Conservation (phyloP, 2,329 filamentous ascomycete species). For the Sporothrix protearum region DNA sequence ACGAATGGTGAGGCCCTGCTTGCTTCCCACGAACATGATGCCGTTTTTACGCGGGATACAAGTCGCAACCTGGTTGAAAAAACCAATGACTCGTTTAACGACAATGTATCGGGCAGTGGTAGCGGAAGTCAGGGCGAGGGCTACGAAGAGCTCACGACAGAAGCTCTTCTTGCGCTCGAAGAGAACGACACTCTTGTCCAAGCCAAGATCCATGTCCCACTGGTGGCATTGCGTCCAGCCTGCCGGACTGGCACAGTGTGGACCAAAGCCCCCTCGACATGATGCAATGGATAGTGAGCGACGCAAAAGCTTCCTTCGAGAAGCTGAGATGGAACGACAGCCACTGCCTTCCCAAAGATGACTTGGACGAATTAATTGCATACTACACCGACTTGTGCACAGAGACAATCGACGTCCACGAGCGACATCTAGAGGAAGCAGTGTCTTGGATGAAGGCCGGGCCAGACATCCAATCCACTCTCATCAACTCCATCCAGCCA, state of each 20-base stretch:
- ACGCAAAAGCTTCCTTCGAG: background rate
- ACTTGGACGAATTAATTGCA: background rate
- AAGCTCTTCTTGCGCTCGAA: background rate
- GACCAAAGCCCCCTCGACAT: background rate
- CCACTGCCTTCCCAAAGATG: background rate
- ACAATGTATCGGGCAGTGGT: background rate
- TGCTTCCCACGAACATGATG: too few species aligned
- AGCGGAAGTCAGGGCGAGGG: background rate
- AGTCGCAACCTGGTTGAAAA: background rate
- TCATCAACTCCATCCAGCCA: background rate
- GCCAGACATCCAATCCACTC: background rate
- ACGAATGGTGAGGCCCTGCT: background rate
- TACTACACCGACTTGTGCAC: background rate
- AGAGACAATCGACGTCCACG: background rate
- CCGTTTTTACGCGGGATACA: background rate
- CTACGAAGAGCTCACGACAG: background rate
- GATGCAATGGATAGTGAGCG: slow-evolving; percentile 15
- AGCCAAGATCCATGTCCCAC: slow-evolving; percentile 20
- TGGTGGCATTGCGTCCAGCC: background rate
- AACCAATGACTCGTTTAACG: too few species aligned
- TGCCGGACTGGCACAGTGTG: background rate
- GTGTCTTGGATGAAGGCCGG: background rate
- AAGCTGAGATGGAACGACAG: background rate
- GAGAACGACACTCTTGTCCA: slow-evolving; percentile 2
- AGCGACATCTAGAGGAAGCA: background rate